These are phyloP conservation scores for Chionographis japonica DNA, from an alignment of 106 monocot genomes.

Conservation along the genomic window DNA sequence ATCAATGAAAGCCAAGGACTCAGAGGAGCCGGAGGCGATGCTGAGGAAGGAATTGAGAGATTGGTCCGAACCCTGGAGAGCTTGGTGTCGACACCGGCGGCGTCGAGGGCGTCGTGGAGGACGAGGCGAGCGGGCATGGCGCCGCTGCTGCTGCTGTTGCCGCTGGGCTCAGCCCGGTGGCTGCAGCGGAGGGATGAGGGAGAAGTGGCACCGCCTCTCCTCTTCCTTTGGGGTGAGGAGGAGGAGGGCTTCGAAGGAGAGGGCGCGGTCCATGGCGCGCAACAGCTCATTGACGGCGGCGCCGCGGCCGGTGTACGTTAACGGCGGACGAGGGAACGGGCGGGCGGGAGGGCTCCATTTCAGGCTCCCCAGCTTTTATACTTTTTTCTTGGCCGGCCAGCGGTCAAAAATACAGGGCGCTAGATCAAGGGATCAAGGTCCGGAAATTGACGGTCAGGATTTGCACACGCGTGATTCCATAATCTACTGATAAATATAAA, in stretches of 20 bases:
- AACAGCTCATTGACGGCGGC: slow-evolving; percentile 1
- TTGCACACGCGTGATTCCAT: no score
- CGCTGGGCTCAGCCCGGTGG: not conserved
- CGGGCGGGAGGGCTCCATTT: no score
- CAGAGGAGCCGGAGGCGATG: not conserved
- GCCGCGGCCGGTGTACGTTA: no score
- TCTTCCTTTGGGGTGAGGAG: not conserved
- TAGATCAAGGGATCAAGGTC: no score
- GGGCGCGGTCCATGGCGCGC: not conserved
- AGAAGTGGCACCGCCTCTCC: not conserved
- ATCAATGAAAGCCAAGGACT: not conserved
- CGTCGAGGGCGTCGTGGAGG: slow-evolving; percentile 57
- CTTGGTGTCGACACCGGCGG: slow-evolving; percentile 47
- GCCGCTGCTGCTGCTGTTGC: not conserved
- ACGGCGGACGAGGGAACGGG: not conserved
- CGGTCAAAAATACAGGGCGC: no score
- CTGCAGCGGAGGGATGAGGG: not conserved
- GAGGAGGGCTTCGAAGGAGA: not conserved
- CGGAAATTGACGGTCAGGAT: no score
- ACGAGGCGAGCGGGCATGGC: slow-evolving; percentile 17
- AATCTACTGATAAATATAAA: no score
- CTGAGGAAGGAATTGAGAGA: no score
- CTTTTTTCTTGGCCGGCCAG: no score
- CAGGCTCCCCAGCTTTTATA: no score
- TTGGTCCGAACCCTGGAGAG: slow-evolving; percentile 32